Base-by-base conservation (phyloP, 495 filamentous ascomycete species). In the Chaetomidium leptoderma region DNA sequence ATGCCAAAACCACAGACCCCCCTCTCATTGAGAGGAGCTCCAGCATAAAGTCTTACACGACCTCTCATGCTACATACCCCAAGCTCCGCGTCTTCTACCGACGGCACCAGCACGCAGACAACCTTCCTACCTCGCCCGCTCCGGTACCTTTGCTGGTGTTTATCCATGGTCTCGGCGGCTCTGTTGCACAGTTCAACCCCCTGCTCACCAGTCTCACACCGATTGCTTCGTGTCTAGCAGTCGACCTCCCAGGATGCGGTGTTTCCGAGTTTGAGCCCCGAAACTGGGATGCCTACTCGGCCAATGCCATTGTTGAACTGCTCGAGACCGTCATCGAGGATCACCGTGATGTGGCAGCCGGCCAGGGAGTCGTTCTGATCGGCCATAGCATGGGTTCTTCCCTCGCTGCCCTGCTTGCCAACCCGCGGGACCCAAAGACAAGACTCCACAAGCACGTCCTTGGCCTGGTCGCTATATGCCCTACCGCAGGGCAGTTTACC, bases 211-310 rank as follows among this genome's bases (percentile, higher is more conserved):
- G 88, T 69, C 76, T 97, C 33, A 85, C 88, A 14, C 90, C 95
- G 59, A 75, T 91, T 21, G 89, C 88, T 1, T 86, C 92, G n/a
- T 95, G 90, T 64, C 81, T 97, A 16, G 88, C 88, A 6, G 86
- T 97, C 55, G 92, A 97, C 70, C 74, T 96, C 2, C 92, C 92
- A 2, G 92, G 92, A 29, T 96, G 91, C 59, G 92, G 92, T 29
- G 72, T 83, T 6, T 96, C 91, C 8, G 75, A 78, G 13, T 92
- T 91, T 71, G 77, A 75, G 26, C 86, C 85, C 3, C 83, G 75
- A 2, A 66, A 76, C 27, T 95, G 91, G 90, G 77, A 83, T 44
- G 87, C 91, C 23, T 97, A 96, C 66, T 85, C 81, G 0, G 84
- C 85, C 8, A 83, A 89, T 43, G 85, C 87, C 13, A 73, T 97